A percentile compares a stretch with the other conserved stretches of the same genome.
These are phyloP conservation scores for Acer saccharum DNA, from an alignment of 345 rosid species.

Conservation along the genomic window DNA sequence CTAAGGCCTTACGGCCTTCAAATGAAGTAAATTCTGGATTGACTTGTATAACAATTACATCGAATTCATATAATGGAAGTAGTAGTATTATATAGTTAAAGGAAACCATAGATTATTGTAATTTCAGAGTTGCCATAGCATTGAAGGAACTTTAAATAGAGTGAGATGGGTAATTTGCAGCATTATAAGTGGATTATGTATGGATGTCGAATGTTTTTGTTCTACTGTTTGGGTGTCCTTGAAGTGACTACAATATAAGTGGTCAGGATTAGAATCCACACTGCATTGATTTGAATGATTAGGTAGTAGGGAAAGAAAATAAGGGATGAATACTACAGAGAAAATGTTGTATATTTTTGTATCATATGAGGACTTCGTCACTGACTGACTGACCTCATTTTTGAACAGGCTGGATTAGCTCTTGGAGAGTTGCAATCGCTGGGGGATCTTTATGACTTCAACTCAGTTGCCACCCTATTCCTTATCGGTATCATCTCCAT, in stretches of 20 bases:
- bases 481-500: conserved; percentile 74
- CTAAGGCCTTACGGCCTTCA: not conserved
- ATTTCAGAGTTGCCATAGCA: not conserved
- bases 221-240: not conserved
- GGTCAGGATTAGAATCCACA: too few species aligned
- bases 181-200: too few species aligned
- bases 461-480: conserved; percentile 77
- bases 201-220: not conserved
- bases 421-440: conserved; percentile 82
- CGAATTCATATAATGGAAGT: not conserved
- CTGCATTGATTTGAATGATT: not conserved
- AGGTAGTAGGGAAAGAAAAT: not conserved
- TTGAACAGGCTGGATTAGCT: conserved; percentile 82
- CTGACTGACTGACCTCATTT: conserved; percentile 6
- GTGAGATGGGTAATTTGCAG: not conserved
- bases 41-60: not conserved
- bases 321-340: not conserved
- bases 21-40: not conserved
- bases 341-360: not conserved
- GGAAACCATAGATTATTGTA: not conserved
- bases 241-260: not conserved
- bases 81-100: not conserved
- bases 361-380: not conserved
- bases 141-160: conserved; percentile 3
- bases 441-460: conserved; percentile 86